Evolutionary conservation across 495 filamentous ascomycete species (phyloP), one percentile per base, ranked within the genome.

Genomic region (Penicillium subrubescens): DNA sequence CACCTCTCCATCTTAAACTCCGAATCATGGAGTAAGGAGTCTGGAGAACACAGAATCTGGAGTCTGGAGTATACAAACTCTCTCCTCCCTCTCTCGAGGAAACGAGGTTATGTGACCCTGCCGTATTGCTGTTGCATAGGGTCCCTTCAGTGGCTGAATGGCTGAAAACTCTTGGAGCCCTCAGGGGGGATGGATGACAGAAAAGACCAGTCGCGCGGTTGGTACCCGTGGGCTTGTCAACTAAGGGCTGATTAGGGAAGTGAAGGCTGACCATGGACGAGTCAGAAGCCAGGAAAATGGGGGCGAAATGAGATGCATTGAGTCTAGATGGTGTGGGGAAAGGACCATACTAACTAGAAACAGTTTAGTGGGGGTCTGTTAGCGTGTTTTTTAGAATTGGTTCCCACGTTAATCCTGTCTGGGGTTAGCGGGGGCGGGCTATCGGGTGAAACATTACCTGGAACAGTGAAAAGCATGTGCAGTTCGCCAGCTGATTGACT

Each of bases 81-180:
- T 12, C 12, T 10, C 3, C 5, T 11, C 35, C 14, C 35, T 44
- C 43, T n/a, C 44, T 25, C 19, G 44, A 48, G 44, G 25, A 21
- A 58, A 39, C 53, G n/a, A 58, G 23, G 12, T 29, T 58, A 41
- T 58, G 56, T 58, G 56, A 58, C 56, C 56, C 56, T 58, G 56
- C 56, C 56, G 56, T 10, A 58, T 44, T 58, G 56, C 21, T 17
- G 56, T 58, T 58, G 56, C 56, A 58, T 58, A 15, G 56, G 3
- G 37, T 37, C n/a, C 39, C 33, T 41, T 43, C 21, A n/a, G 56
- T 58, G 56, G 56, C 56, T 58, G 31, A 29, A 56, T 56, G 31
- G 31, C 53, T 25, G 8, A 31, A 8, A 56, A 14, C 25, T 31
- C 6, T n/a, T 17, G 48, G 15, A 31, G 25, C 48, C 23, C 15